Conservation (phyloP, 768 basidiomycete species). For the Boletus bicolor region DNA sequence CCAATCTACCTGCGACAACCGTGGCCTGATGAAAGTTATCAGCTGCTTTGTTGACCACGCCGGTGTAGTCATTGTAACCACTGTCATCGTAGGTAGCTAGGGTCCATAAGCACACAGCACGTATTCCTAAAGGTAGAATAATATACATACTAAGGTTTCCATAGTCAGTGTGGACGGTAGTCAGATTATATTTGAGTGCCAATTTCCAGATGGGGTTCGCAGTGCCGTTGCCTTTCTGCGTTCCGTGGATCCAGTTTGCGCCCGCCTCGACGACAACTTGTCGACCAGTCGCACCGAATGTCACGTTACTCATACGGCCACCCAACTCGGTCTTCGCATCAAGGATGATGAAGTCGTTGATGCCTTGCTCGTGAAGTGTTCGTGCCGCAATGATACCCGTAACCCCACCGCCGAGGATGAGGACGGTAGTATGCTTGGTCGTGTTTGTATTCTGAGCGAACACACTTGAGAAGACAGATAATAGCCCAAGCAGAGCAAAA, state of each 20-base stretch:
- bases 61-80: constrained; percentile 47
- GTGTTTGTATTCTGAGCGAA: constrained; percentile 4
- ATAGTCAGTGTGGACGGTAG: constrained; percentile 44
- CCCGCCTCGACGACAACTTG: constrained; percentile 51
- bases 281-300: constrained; percentile 40
- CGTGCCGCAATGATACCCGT: constrained; percentile 64
- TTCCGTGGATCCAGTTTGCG: constrained; percentile 61
- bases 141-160: constrained; percentile 42
- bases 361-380: constrained; percentile 49
- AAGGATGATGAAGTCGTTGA: constrained; percentile 56
- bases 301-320: constrained; percentile 51
- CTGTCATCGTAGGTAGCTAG: constrained; percentile 53
- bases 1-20: constrained; percentile 40
- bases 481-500: constrained; percentile 1
- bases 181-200: constrained; percentile 52
- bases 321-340: constrained; percentile 61
- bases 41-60: constrained; percentile 40
- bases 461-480: background rate
- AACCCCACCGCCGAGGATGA: constrained; percentile 66
- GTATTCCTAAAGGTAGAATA: background rate
- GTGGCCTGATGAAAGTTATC: constrained; percentile 42
- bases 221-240: constrained; percentile 44
- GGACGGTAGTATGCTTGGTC: constrained; percentile 33
- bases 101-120: background rate
- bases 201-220: constrained; percentile 60